These are phyloP conservation scores for Psilocybe sp. DNA, from an alignment of 768 basidiomycete species.

Conservation along the genomic window DNA sequence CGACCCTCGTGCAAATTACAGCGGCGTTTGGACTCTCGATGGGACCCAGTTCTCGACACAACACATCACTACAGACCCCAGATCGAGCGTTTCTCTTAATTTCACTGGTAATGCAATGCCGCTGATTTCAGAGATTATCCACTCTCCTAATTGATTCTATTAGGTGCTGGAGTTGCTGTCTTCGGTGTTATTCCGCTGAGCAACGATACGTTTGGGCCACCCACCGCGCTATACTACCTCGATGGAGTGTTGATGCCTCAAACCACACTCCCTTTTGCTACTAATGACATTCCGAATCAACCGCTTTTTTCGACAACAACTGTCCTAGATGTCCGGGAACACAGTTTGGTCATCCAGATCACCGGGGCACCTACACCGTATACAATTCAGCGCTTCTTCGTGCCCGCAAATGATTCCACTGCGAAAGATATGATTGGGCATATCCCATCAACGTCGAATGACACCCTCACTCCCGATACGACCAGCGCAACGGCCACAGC, in stretches of 20 bases:
- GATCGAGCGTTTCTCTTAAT: constrained; percentile 29
- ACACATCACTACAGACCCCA: constrained; percentile 30
- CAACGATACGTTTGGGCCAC: constrained; percentile 30
- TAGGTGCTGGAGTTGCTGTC: constrained; percentile 45
- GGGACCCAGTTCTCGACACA: constrained; percentile 26
- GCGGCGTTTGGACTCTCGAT: constrained; percentile 33
- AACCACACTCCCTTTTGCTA: constrained; percentile 35
- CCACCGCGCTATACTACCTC: constrained; percentile 37
- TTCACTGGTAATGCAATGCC: constrained; percentile 32
- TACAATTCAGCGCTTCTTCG: constrained; percentile 37
- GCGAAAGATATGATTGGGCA: constrained; percentile 13
- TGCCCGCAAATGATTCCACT: constrained; percentile 22
- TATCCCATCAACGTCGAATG: neutral
- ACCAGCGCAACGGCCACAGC: neutral
- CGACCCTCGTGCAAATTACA: constrained; percentile 32
- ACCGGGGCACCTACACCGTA: constrained; percentile 33
- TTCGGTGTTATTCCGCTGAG: constrained; percentile 43
- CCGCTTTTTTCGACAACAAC: constrained; percentile 35
- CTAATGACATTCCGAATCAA: constrained; percentile 31
- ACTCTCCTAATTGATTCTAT: neutral
- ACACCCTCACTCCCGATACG: neutral
- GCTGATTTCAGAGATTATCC: neutral
- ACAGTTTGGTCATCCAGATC: constrained; percentile 38
- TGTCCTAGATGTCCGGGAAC: constrained; percentile 22
- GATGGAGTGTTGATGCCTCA: constrained; percentile 30